Conservation (phyloP, 495 filamentous ascomycete species). For the Astrothelium subdiscretum region DNA sequence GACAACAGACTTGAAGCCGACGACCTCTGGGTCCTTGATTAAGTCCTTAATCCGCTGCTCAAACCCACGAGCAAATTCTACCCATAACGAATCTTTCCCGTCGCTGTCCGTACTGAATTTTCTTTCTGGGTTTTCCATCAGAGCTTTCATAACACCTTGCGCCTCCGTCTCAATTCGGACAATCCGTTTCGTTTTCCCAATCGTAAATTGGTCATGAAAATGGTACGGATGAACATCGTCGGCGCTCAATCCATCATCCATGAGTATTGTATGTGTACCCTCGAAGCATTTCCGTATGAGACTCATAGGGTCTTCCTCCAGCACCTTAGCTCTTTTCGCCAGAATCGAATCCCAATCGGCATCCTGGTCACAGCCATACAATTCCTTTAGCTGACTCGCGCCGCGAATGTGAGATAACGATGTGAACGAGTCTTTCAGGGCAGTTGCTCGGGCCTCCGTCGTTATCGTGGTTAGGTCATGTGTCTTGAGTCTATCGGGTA, state of each 20-base stretch:
- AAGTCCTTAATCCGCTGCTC: conserved; percentile 37
- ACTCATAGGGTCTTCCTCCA: conserved; percentile 42
- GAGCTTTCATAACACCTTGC: conserved; percentile 35
- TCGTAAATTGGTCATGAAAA: conserved; percentile 63
- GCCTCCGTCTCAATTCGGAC: conserved; percentile 76
- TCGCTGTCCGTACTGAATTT: background rate
- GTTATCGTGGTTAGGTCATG: conserved; percentile 45
- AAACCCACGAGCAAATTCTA: conserved; percentile 36
- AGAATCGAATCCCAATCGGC: conserved; percentile 50
- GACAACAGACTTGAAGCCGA: conserved; percentile 74
- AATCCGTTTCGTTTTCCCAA: conserved; percentile 56
- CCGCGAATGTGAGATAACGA: conserved; percentile 61
- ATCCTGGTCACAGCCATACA: conserved; percentile 54
- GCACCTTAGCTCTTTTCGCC: conserved; percentile 27
- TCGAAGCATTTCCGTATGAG: conserved; percentile 54
- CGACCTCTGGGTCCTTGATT: conserved; percentile 55
- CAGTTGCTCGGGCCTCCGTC: conserved; percentile 60
- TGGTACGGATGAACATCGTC: conserved; percentile 45
- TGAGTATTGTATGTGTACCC: conserved; percentile 63
- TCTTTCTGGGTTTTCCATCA: conserved; percentile 29
- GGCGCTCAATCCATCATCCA: conserved; percentile 64
- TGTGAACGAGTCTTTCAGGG: conserved; percentile 46
- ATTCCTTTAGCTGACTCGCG: conserved; percentile 51
- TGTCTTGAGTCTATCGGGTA: conserved; percentile 31
- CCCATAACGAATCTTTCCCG: conserved; percentile 26